phyloP scores from a whole-genome alignment of 1,284 basidiomycete genomes.

The Cerrena zonata region DNA sequence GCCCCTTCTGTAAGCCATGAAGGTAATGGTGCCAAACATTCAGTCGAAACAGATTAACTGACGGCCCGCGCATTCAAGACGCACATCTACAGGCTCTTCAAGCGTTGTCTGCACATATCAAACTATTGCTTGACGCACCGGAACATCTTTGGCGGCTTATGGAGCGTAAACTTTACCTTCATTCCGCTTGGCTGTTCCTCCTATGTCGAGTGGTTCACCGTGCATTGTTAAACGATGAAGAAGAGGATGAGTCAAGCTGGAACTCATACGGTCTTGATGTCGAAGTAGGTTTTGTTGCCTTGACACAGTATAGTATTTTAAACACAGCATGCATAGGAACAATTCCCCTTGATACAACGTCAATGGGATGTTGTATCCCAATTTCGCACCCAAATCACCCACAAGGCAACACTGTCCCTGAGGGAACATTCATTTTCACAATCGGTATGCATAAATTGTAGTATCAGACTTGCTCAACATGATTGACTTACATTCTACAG shows the following conservation, averaged over 20 bases:
- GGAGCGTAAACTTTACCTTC: slow-evolving; percentile 69
- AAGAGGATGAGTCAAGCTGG: slow-evolving; percentile 61
- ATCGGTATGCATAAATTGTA: slow-evolving; percentile 42
- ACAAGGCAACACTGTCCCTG: slow-evolving; percentile 72
- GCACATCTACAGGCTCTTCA: slow-evolving; percentile 64
- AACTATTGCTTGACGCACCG: slow-evolving; percentile 80
- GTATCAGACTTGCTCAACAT: too few relatives aligned
- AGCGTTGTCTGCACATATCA: slow-evolving; percentile 79
- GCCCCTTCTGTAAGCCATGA: slow-evolving; percentile 40
- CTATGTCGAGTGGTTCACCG: slow-evolving; percentile 77
- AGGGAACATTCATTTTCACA: slow-evolving; percentile 48
- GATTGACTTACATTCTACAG: too few relatives aligned
- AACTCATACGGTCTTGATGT: slow-evolving; percentile 57
- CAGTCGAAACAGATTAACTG: too few relatives aligned
- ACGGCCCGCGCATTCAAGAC: slow-evolving; percentile 43
- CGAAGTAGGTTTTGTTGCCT: slow-evolving; percentile 39
- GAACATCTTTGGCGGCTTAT: slow-evolving; percentile 84
- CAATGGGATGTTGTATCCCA: slow-evolving; percentile 86
- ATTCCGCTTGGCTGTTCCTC: slow-evolving; percentile 82
- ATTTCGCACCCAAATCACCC: slow-evolving; percentile 79
- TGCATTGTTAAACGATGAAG: slow-evolving; percentile 53
- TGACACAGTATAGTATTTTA: neutral
- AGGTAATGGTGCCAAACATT: slow-evolving; percentile 30
- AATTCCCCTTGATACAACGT: slow-evolving; percentile 78
- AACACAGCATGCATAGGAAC: slow-evolving; percentile 40